Conservation (phyloP, 768 basidiomycete genomes). For the Grammothele lineata region DNA sequence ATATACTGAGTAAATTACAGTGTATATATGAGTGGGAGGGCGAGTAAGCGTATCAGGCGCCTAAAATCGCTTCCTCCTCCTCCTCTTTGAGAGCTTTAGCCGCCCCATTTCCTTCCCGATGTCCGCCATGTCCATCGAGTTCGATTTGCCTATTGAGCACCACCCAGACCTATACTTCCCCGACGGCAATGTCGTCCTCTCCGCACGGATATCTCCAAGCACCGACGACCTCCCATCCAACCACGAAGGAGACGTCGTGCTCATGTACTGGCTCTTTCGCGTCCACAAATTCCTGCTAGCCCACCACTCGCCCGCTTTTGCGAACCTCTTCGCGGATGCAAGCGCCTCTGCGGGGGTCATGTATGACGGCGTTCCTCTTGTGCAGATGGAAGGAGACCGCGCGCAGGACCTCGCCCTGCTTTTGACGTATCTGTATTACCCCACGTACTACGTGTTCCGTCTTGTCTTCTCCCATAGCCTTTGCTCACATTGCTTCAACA, state of each 20-base stretch:
- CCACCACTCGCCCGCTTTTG: constrained; percentile 7
- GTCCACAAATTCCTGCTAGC: constrained; percentile 10
- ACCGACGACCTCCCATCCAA: neutral
- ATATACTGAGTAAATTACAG: too few relatives aligned
- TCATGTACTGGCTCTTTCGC: constrained; percentile 4
- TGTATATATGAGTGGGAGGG: too few relatives aligned
- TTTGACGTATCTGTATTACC: constrained; percentile 3
- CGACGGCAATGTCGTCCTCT: constrained; percentile 20
- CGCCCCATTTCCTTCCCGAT: too few relatives aligned
- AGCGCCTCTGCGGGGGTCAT: neutral
- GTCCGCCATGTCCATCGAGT: too few relatives aligned
- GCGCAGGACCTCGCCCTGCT: constrained; percentile 5
- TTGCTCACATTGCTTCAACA: too few relatives aligned
- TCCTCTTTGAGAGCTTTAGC: too few relatives aligned
- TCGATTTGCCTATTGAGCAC: too few relatives aligned
- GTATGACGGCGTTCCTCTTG: constrained; percentile 8
- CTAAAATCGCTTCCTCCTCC: too few relatives aligned
- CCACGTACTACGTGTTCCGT: neutral
- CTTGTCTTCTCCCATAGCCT: neutral
- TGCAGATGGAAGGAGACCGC: constrained; percentile 2
- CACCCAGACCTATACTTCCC: constrained; percentile 15
- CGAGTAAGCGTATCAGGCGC: too few relatives aligned
- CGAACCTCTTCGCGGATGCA: constrained; percentile 8
- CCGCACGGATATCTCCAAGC: neutral
- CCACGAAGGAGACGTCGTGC: too few relatives aligned